Evolutionary conservation across 2,329 filamentous ascomycete species (phyloP).

Genomic region (Rhynchosporium secalis): DNA sequence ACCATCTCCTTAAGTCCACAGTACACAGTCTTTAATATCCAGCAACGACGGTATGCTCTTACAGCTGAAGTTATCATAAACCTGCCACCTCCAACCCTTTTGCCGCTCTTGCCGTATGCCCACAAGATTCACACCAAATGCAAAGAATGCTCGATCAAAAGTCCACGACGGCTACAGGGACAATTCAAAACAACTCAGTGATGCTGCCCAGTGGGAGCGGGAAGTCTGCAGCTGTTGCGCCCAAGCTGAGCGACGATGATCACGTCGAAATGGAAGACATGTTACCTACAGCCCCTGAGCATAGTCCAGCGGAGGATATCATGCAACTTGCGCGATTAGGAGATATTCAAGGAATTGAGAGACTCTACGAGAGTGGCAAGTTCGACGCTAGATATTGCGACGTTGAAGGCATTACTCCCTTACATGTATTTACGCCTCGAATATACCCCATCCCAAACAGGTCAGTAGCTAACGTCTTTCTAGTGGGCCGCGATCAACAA

Average conservation of each 20-base stretch:
- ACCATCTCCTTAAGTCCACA: neutral
- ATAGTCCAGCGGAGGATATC: conserved; percentile 68
- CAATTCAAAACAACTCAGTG: conserved; percentile 27
- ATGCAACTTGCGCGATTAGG: conserved; percentile 94
- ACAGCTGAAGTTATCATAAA: neutral
- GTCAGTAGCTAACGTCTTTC: conserved; percentile 10
- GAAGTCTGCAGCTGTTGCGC: conserved; percentile 54
- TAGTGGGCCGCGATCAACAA: conserved; percentile 99
- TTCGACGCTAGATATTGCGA: conserved; percentile 82
- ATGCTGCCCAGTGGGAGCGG: conserved; percentile 54
- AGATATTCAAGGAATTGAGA: conserved; percentile 83
- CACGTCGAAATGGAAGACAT: conserved; percentile 41
- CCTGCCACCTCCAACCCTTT: neutral
- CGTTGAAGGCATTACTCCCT: conserved; percentile 88
- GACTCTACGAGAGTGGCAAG: conserved; percentile 80
- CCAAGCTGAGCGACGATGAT: conserved; percentile 51
- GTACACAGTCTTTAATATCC: neutral
- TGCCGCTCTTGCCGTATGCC: conserved; percentile 4
- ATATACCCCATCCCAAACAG: neutral
- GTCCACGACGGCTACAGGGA: conserved; percentile 18
- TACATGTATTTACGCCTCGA: conserved; percentile 68
- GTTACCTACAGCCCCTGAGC: conserved; percentile 28
- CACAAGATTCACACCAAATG: neutral
- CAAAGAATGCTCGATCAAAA: neutral
- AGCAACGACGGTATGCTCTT: neutral